Base-by-base conservation (phyloP, 441 rosid genomes). In the Adansonia grandidieri region DNA sequence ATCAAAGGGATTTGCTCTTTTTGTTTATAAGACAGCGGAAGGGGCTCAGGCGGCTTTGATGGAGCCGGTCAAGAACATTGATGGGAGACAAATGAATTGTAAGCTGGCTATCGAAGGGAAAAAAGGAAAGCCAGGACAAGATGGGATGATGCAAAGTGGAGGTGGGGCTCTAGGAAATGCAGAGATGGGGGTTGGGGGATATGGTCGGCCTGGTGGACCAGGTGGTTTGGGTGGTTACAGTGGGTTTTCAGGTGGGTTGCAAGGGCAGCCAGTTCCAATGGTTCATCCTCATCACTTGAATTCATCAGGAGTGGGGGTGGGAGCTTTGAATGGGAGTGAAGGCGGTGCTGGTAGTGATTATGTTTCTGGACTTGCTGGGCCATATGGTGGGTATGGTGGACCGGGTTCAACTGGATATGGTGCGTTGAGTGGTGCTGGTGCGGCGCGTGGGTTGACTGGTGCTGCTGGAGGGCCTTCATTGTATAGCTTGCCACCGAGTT, bases 21-120 rank as follows among this genome's bases (percentile, higher is more conserved):
- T 95, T 82, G 96, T 95, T 0, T 95, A 93, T 17, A 95, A 91
- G 90, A 89, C 90, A 0, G 82, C 87, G 0, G 98, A 92, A 42
- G 98, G 96, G 17, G 98, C 98, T 1, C 92, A 90, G 65, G 92
- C 93, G 0, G 98, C 98, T 0, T 84, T 95, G 66, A 88, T 88
- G n/a, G 98, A 95, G n/a, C 95, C 97, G 10, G 78, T 84, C 1
- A 95, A 95, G 85, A 86, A 67, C 8, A 84, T 95, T 61, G 98
- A 95, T 50, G 98, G 98, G 0, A 91, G 85, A 75, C 93, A 93
- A 78, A 47, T 93, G 77, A 84, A 84, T n/a, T 93, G 98, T 70
- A 93, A 92, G 57, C 79, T 93, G 80, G 98, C 98, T 14, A 88
- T 85, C 60, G 95, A 92, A 42, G 92, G 94, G 28, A 92, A 92